Evolutionary conservation across 108 stramenopile species (phyloP), one percentile per base, ranked within the genome.

Genomic region (Schizochytrium sp.): DNA sequence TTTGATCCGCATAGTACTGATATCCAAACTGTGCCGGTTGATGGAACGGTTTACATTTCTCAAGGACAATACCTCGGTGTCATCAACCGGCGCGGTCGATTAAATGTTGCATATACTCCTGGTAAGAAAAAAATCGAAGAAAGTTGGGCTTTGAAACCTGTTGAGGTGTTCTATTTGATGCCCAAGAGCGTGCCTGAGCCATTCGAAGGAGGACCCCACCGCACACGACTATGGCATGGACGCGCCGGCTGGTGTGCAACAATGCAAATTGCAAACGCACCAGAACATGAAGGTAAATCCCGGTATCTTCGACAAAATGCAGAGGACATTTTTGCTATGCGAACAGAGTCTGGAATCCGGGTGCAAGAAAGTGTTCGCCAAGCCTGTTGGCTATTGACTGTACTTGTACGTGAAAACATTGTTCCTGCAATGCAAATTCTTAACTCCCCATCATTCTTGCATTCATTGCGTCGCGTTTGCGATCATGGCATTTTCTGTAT

Each of bases 51-150:
- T 38, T 55, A 38, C 28, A 83, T 83, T 53, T 83, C 76, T n/a
- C 76, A 83, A 28, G 76, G 76, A 47, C 76, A 83, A 53, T 83
- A 83, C 76, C 53, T 83, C 17, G 76, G 76, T 28, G 76, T 83
- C 53, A 55, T 83, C 15, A 83, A 83, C 47, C 76, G 50, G 3
- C 76, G 3, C 28, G 76, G 76, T 28, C 76, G 76, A 5, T 53
- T 83, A n/a, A 83, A 83, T 55, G 76, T 83, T 8, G 76, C 76
- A 10, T 83, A 83, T 53, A 83, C 76, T 47, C 76, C 76, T 10
- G 76, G 76, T n/a, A 83, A 83, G 76, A 83, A 83, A 53, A 83
- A 83, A 83, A 83, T 83, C 28, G 76, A 83, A 50, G 76, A 83
- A 42, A 55, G 50, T 42, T 83, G 76, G 76, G 76, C 76, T 55